phyloP scores from a whole-genome alignment of 768 basidiomycete genomes.

The Pleurotus eryngii region DNA sequence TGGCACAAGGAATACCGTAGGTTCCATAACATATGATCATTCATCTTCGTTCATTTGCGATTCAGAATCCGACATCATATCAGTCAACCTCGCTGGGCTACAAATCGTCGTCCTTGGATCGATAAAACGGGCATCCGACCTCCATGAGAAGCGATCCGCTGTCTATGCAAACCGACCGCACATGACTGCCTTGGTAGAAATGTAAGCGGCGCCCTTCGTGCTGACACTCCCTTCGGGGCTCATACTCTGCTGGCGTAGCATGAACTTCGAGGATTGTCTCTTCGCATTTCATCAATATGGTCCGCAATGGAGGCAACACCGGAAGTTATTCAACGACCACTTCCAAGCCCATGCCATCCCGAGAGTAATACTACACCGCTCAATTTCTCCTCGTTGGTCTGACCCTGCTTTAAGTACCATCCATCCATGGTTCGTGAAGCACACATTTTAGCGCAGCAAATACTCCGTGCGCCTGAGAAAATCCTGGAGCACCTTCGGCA shows the following conservation, averaged over 20 bases:
- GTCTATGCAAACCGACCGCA: neutral
- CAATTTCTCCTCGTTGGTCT: neutral
- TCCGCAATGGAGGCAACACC: neutral
- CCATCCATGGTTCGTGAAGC: neutral
- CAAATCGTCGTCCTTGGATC: neutral
- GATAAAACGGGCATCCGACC: neutral
- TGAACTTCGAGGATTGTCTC: neutral
- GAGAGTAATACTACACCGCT: neutral
- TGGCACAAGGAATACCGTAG: constrained; percentile 30
- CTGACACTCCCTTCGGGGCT: neutral
- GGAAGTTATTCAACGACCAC: neutral
- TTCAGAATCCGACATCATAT: neutral
- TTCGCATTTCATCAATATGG: neutral
- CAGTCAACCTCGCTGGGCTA: neutral
- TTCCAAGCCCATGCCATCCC: neutral
- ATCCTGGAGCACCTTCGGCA: neutral
- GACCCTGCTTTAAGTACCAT: neutral
- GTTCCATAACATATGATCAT: neutral
- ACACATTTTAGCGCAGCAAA: neutral
- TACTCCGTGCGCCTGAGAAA: neutral
- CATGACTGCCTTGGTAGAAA: neutral
- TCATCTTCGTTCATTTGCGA: neutral
- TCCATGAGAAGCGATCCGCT: neutral
- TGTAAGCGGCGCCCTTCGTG: neutral
- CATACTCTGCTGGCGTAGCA: neutral